These are phyloP conservation scores for Croton setiger DNA, from an alignment of 441 rosid species.

Conservation along the genomic window DNA sequence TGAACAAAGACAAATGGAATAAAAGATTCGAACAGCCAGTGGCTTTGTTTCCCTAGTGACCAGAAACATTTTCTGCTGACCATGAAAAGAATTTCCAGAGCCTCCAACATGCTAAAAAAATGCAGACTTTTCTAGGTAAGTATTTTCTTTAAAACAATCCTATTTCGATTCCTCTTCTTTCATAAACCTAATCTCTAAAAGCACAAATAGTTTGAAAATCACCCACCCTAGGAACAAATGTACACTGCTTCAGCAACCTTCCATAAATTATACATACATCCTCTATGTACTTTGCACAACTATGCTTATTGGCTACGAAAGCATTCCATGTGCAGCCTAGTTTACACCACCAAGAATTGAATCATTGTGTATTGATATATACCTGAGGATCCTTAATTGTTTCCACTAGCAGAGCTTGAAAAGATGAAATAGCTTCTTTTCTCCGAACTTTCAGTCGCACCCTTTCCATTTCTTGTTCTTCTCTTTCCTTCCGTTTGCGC, in stretches of 20 bases:
- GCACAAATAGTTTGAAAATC: background rate
- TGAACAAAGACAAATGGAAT: too few species aligned
- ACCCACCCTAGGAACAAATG: background rate
- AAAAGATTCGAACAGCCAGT: too few species aligned
- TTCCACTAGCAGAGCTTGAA: slow-evolving; percentile 95
- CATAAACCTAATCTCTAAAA: background rate
- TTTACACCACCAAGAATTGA: slow-evolving; percentile 9
- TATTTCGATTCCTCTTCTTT: background rate
- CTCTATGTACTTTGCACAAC: too few species aligned
- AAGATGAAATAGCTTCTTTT: slow-evolving; percentile 83
- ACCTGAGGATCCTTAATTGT: slow-evolving; percentile 96
- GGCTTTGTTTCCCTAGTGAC: too few species aligned
- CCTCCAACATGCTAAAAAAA: too few species aligned
- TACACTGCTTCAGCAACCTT: background rate
- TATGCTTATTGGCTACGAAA: background rate
- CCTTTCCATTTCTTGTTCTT: slow-evolving; percentile 95
- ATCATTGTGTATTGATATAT: slow-evolving; percentile 12
- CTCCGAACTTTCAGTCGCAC: slow-evolving; percentile 81
- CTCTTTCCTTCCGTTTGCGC: slow-evolving; percentile 95
- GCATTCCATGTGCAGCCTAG: background rate
- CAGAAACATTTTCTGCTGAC: too few species aligned
- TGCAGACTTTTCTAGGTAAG: too few species aligned
- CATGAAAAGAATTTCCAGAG: too few species aligned
- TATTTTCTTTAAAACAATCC: background rate
- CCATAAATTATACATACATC: background rate